Conservation (phyloP, 352 stramenopile genomes). For the Globisporangium yorkense region DNA sequence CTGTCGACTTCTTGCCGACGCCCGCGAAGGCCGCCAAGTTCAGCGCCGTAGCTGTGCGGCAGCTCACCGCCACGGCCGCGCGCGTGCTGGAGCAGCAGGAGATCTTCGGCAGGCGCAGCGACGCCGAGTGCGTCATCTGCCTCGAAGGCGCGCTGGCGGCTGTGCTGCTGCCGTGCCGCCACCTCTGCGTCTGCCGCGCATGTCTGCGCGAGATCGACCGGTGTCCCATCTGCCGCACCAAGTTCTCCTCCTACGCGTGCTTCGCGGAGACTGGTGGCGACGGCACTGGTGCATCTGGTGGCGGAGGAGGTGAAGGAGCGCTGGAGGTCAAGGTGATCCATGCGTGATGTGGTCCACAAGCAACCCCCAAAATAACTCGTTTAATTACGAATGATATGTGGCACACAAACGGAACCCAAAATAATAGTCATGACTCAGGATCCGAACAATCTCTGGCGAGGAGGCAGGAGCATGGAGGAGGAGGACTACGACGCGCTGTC, state of each 20-base stretch:
- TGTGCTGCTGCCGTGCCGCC: conserved; percentile 56
- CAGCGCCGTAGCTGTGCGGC: conserved; percentile 38
- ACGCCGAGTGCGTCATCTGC: conserved; percentile 63
- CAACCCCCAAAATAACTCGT: too few species aligned
- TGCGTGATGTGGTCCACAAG: too few species aligned
- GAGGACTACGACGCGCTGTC: conserved; percentile 60
- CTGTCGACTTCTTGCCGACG: conserved; percentile 58
- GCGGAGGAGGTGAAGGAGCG: conserved; percentile 2
- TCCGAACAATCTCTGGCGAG: not conserved
- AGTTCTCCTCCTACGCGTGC: conserved; percentile 52
- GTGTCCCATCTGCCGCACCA: conserved; percentile 61
- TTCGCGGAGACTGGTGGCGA: conserved; percentile 13
- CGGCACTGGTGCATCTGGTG: not conserved
- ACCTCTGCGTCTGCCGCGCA: conserved; percentile 54
- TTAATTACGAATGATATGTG: too few species aligned
- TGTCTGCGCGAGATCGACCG: conserved; percentile 70
- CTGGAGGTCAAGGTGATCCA: too few species aligned
- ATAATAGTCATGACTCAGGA: not conserved
- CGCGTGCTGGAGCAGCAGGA: conserved; percentile 42
- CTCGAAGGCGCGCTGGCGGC: conserved; percentile 34
- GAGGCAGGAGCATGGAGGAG: conserved; percentile 12
- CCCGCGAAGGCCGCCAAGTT: conserved; percentile 22
- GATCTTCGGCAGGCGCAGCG: conserved; percentile 36
- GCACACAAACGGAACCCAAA: too few species aligned
- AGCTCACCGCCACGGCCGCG: conserved; percentile 33